phyloP scores from a whole-genome alignment of 768 basidiomycete species.

The Lanmaoa pseudosensibilis region DNA sequence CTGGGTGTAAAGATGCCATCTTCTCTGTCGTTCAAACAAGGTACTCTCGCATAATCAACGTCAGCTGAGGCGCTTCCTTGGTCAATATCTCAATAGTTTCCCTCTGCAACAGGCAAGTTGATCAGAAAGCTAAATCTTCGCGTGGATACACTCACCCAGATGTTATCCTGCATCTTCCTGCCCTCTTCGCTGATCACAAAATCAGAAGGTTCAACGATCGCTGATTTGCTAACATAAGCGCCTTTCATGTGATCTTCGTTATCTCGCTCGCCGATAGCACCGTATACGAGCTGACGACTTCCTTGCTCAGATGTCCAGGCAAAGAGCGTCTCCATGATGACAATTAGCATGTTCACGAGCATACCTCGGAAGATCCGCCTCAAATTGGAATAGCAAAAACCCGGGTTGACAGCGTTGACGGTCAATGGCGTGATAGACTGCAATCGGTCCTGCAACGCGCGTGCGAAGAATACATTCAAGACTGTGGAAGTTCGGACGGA shows the following conservation, averaged over 20 bases:
- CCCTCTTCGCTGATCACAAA: slow-evolving; percentile 35
- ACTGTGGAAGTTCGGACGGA: slow-evolving; percentile 16
- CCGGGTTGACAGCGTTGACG: slow-evolving; percentile 30
- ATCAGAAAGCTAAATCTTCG: neutral
- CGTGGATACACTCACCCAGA: slow-evolving; percentile 34
- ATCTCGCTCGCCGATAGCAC: slow-evolving; percentile 26
- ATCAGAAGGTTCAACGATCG: slow-evolving; percentile 31
- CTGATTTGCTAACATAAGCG: slow-evolving; percentile 13
- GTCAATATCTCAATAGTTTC: slow-evolving; percentile 25
- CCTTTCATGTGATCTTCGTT: slow-evolving; percentile 25
- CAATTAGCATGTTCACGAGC: neutral
- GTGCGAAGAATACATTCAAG: slow-evolving; percentile 32
- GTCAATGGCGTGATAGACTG: slow-evolving; percentile 23
- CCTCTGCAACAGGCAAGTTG: slow-evolving; percentile 3
- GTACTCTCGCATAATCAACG: slow-evolving; percentile 14
- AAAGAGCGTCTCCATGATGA: slow-evolving; percentile 11
- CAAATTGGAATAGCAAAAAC: slow-evolving; percentile 32
- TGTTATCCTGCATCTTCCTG: slow-evolving; percentile 24
- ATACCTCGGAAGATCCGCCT: slow-evolving; percentile 1
- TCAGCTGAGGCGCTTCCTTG: slow-evolving; percentile 10
- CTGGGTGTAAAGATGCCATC: too few species aligned
- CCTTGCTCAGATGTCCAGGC: slow-evolving; percentile 33
- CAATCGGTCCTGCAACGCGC: slow-evolving; percentile 25
- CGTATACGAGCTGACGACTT: slow-evolving; percentile 36
- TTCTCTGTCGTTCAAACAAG: neutral